Evolutionary conservation across 1,284 basidiomycete genomes (phyloP).

Genomic region (Testicularia cyperi): DNA sequence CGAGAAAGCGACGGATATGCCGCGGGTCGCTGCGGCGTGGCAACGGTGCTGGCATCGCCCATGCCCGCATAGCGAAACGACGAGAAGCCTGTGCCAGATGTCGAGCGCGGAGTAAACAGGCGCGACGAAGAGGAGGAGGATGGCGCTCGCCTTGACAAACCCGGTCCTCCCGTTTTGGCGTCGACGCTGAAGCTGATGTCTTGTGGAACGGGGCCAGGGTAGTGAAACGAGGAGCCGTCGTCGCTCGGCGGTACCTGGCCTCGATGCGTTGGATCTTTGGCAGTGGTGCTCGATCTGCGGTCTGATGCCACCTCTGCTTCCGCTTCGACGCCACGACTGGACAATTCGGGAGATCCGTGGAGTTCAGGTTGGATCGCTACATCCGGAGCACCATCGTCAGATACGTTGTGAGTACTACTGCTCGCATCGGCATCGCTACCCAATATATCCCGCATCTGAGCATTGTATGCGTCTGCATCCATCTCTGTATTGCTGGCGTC

Average conservation of each 20-base stretch:
- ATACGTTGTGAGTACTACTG: too few relatives aligned
- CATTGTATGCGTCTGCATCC: slow-evolving; percentile 33
- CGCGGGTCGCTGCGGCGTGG: slow-evolving; percentile 22
- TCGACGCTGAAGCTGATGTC: slow-evolving; percentile 23
- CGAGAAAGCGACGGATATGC: slow-evolving; percentile 34
- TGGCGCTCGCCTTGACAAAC: background rate
- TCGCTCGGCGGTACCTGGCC: slow-evolving; percentile 10
- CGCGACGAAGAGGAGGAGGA: slow-evolving; percentile 14
- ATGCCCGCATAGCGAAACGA: slow-evolving; percentile 13
- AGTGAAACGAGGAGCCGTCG: slow-evolving; percentile 22
- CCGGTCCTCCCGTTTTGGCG: background rate
- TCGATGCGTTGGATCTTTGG: slow-evolving; percentile 8
- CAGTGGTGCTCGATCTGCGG: too few relatives aligned
- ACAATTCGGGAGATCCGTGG: too few relatives aligned
- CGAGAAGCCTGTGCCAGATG: slow-evolving; percentile 15
- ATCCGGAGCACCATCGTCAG: too few relatives aligned
- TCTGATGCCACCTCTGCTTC: too few relatives aligned
- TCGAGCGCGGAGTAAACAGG: slow-evolving; percentile 28
- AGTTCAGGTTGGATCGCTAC: too few relatives aligned
- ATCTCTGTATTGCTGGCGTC: slow-evolving; percentile 14
- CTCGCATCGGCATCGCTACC: slow-evolving; percentile 36
- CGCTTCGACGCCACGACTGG: too few relatives aligned
- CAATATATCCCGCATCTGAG: slow-evolving; percentile 40
- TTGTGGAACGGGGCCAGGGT: slow-evolving; percentile 15
- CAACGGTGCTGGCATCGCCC: slow-evolving; percentile 8